phyloP scores from a whole-genome alignment of 2,329 filamentous ascomycete genomes.

The Laburnicola sp. region DNA sequence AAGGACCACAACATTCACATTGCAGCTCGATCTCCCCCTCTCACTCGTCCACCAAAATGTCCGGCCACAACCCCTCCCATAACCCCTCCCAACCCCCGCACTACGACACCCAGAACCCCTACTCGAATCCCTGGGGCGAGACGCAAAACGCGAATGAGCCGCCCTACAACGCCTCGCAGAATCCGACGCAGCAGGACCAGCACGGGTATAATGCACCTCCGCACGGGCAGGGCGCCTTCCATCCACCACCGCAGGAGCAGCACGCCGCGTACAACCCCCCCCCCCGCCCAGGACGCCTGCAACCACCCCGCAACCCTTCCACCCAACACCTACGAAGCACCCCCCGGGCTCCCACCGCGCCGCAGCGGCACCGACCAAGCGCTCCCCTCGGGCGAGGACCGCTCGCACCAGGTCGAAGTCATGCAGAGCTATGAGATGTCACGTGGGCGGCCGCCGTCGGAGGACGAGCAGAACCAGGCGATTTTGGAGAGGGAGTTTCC shows the following conservation, averaged over 20 bases:
- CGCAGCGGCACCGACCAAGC: constrained; percentile 42
- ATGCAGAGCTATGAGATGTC: constrained; percentile 46
- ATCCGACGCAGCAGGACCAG: no score
- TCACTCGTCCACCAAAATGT: not conserved
- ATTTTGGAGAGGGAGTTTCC: constrained; percentile 50
- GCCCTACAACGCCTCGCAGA: not conserved
- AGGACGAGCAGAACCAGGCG: constrained; percentile 49
- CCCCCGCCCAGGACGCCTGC: no score
- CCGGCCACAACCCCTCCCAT: not conserved
- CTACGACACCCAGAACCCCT: constrained; percentile 6
- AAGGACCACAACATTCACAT: not conserved
- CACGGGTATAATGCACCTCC: no score
- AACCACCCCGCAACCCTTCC: not conserved
- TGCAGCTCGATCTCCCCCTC: not conserved
- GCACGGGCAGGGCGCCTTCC: no score
- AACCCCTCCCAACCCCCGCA: not conserved
- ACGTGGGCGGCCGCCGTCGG: constrained; percentile 34
- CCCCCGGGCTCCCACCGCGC: constrained; percentile 33
- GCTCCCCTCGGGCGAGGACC: constrained; percentile 47
- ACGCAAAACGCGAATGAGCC: not conserved
- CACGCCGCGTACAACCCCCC: no score
- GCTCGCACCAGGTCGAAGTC: constrained; percentile 49
- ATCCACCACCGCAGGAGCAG: no score
- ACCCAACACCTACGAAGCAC: constrained; percentile 6
- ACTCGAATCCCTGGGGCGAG: constrained; percentile 7